These are phyloP conservation scores for Raddia guianensis DNA, from an alignment of 176 grass and related monocot genomes.

Conservation along the genomic window DNA sequence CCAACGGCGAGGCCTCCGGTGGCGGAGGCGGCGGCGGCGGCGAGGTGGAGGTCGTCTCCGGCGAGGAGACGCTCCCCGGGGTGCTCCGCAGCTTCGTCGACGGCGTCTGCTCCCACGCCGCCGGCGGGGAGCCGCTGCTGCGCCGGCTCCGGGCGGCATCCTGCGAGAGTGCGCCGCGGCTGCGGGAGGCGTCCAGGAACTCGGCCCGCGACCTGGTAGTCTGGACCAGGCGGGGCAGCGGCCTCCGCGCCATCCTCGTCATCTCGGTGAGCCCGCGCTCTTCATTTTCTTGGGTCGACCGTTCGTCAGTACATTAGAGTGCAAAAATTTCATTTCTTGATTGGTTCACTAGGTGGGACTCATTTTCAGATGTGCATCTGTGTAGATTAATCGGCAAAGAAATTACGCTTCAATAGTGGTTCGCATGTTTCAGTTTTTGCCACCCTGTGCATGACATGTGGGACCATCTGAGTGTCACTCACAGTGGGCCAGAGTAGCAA, in stretches of 20 bases:
- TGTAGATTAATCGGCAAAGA: not conserved
- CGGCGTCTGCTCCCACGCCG: constrained; percentile 34
- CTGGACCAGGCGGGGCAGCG: constrained; percentile 74
- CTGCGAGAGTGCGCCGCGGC: constrained; percentile 51
- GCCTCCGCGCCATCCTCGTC: constrained; percentile 82
- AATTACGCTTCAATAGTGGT: not conserved
- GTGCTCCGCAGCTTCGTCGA: constrained; percentile 72
- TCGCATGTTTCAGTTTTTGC: not conserved
- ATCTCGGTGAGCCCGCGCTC: constrained; percentile 61
- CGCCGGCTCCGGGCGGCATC: constrained; percentile 52
- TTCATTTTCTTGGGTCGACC: not conserved
- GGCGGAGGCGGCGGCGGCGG: constrained; percentile 1
- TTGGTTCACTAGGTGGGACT: not conserved
- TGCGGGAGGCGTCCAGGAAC: constrained; percentile 69
- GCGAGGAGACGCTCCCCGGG: constrained; percentile 45
- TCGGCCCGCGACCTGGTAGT: constrained; percentile 62
- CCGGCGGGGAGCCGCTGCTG: constrained; percentile 52
- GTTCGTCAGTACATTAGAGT: not conserved
- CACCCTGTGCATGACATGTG: no score
- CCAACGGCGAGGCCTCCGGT: constrained; percentile 36
- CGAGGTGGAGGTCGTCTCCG: constrained; percentile 41
- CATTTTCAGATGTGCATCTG: not conserved
- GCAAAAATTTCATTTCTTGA: not conserved
- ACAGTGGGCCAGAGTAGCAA: no score
- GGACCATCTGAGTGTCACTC: no score